These are phyloP conservation scores for Gynandropsis gynandra DNA, from an alignment of 345 rosid genomes.

Conservation along the genomic window DNA sequence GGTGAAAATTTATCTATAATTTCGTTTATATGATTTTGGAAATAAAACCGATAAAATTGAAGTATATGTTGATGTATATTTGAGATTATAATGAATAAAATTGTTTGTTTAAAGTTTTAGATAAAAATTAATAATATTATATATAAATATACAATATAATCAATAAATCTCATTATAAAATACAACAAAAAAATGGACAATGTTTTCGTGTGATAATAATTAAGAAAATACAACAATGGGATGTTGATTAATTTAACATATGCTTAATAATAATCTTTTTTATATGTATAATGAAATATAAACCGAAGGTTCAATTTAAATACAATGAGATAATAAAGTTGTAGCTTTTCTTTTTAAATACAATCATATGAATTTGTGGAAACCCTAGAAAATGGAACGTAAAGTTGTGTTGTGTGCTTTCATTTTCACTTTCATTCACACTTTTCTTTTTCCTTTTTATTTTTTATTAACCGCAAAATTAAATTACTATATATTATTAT, in stretches of 20 bases:
- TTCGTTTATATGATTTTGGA: neutral
- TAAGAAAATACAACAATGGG: no score
- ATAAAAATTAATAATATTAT: no score
- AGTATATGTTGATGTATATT: neutral
- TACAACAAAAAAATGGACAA: neutral
- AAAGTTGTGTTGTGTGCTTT: slow-evolving; percentile 14
- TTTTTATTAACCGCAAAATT: no score
- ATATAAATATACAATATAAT: no score
- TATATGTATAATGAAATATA: no score
- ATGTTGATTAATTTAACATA: no score
- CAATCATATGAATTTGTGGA: neutral
- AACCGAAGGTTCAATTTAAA: no score
- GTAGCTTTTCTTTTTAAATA: slow-evolving; percentile 11
- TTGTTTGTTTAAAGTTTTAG: no score
- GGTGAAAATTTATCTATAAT: no score
- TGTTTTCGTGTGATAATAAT: no score
- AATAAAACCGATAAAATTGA: neutral
- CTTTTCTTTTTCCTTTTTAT: slow-evolving; percentile 1
- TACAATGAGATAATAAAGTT: neutral
- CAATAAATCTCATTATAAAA: neutral
- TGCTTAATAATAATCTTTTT: no score
- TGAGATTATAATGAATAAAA: no score
- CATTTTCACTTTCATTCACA: slow-evolving; percentile 18
- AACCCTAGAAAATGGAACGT: slow-evolving; percentile 17
- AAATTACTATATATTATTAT: neutral